Evolutionary conservation across 2,329 filamentous ascomycete species (phyloP).

Genomic region (Daldinia eschscholtzii): DNA sequence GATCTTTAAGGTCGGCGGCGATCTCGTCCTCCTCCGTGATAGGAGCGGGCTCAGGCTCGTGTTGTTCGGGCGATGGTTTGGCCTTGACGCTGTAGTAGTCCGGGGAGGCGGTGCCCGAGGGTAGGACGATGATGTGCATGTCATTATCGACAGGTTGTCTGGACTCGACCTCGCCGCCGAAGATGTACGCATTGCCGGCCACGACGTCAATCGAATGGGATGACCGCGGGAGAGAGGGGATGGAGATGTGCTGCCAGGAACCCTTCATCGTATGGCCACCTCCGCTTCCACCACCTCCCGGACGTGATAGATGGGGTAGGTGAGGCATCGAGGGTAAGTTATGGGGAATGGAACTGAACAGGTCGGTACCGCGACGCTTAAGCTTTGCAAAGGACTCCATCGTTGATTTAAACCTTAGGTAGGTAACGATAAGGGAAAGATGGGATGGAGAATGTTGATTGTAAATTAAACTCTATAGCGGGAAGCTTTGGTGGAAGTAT

Average conservation of each 20-base stretch:
- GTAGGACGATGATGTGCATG: conserved; percentile 74
- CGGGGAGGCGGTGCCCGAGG: conserved; percentile 67
- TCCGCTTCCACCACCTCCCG: conserved; percentile 44
- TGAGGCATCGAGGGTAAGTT: conserved; percentile 52
- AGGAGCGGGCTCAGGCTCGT: conserved; percentile 42
- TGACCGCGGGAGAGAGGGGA: conserved; percentile 74
- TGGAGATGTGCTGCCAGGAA: conserved; percentile 71
- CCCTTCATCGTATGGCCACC: conserved; percentile 60
- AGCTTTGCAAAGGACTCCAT: conserved; percentile 68
- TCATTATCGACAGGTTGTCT: conserved; percentile 78
- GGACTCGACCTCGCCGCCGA: conserved; percentile 78
- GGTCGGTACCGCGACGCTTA: conserved; percentile 67
- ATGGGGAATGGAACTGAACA: conserved; percentile 64
- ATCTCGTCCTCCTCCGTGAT: conserved; percentile 50
- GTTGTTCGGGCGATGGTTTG: conserved; percentile 53
- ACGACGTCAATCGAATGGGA: conserved; percentile 78
- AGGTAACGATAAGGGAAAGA: neutral
- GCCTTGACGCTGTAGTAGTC: conserved; percentile 71
- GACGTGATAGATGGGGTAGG: conserved; percentile 43
- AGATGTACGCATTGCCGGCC: conserved; percentile 71
- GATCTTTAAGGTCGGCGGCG: conserved; percentile 52
- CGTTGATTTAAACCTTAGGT: conserved; percentile 4
- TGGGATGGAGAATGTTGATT: conserved; percentile 2
- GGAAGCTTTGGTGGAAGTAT: neutral
- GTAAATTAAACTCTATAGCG: neutral